Evolutionary conservation across 176 grass and related monocot species (phyloP), one percentile per base, ranked within the genome.

Genomic region (Carex kokanica): DNA sequence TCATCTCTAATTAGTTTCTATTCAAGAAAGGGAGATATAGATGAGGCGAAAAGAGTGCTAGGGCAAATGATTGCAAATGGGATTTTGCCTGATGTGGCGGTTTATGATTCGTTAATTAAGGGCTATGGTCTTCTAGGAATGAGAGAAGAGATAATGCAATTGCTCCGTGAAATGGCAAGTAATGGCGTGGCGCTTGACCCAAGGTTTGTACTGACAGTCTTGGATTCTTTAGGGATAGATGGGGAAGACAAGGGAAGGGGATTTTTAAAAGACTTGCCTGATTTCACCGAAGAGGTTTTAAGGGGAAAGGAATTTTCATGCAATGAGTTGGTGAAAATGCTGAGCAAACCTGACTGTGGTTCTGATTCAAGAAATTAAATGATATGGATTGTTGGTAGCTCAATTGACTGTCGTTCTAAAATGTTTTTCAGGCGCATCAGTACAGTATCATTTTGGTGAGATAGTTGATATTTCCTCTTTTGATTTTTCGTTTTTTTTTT

Each of bases 71-170:
- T 64, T 80, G 70, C 60, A 34, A 72, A 68, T 64, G 84, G 85
- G 20, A 72, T 90, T 45, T 68, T 43, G 29, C 88, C 88, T 40
- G 73, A 86, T 86, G 88, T 87, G 10, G 72, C 12, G 8, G 63
- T 90, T 71, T 90, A 86, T 55, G 85, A 90, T 64, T 90, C 88
- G 11, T 78, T 90, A 27, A 81, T 90, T 40, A 58, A 25, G 77
- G 72, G 74, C 2, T 84, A 87, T 32, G 29, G 40, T 64, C 64
- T 57, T 52, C 68, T 83, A 8, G 88, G 80, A 29, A 66, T 61
- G 43, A 84, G 43, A 66, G 54, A 78, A 14, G 72, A 87, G 29
- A 81, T 90, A 64, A 60, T 89, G 41, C 62, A 72, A 38, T 79
- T 89, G 68, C 79, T 89, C 17, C 31, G 13, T 70, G 61, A 90